Conservation (phyloP, 2,329 filamentous ascomycete species). For the Fusarium devonianum region DNA sequence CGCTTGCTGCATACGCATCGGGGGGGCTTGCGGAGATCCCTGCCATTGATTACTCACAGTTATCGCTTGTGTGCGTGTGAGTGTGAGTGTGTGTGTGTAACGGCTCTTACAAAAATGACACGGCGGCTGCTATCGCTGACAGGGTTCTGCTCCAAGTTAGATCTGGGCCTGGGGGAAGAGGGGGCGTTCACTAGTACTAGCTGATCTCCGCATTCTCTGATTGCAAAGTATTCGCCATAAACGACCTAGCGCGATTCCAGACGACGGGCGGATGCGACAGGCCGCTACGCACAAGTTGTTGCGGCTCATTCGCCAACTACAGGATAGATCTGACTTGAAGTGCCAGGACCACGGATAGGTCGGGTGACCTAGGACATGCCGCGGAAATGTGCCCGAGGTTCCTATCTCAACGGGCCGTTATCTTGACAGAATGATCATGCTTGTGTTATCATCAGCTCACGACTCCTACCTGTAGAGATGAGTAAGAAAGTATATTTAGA, state of each 20-base stretch:
- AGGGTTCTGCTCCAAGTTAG: slow-evolving; percentile 10
- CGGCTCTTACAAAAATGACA: slow-evolving; percentile 4
- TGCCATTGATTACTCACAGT: no score
- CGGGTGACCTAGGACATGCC: background rate
- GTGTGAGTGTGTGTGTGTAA: slow-evolving; percentile 1
- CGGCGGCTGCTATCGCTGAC: slow-evolving; percentile 24
- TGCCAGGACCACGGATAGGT: background rate
- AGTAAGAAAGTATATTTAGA: no score
- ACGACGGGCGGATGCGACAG: slow-evolving; percentile 2
- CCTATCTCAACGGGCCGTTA: slow-evolving; percentile 14
- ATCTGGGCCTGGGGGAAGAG: background rate
- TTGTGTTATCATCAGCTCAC: slow-evolving; percentile 3
- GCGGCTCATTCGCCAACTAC: slow-evolving; percentile 8
- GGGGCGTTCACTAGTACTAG: slow-evolving; percentile 1
- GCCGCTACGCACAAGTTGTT: background rate
- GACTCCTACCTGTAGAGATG: no score
- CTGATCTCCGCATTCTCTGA: slow-evolving; percentile 10
- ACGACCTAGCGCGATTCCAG: slow-evolving; percentile 15
- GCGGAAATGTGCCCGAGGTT: background rate
- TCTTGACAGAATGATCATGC: background rate
- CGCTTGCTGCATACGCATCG: no score
- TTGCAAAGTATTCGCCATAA: slow-evolving; percentile 29
- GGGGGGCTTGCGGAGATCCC: no score
- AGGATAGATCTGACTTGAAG: slow-evolving; percentile 4
- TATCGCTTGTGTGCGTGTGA: no score